Base-by-base conservation (phyloP, 371 early-diverging fungal genomes). In the Lichtheimia ornata region DNA sequence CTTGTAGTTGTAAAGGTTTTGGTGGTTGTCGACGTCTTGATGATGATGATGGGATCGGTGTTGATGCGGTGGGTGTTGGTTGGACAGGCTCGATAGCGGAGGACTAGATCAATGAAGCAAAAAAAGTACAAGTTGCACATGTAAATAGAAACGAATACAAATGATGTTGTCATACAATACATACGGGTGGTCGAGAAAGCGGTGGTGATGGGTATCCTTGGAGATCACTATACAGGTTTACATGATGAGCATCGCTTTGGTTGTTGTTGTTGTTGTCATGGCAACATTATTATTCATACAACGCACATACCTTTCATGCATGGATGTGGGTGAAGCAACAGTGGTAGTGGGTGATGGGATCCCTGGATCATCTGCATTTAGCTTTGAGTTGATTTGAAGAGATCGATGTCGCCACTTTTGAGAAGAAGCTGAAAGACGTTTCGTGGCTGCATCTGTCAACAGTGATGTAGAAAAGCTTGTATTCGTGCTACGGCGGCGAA, bases 291-390 rank as follows among this genome's bases (percentile, higher is more conserved):
- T 35, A n/a, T n/a, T n/a, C n/a, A n/a, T n/a, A n/a, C n/a, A n/a
- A 43, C 25, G 18, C 47, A 24, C 9, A 27, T 62, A 53, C 50
- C 45, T 47, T 56, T 62, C 62, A 45, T 49, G 50, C 27, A 55
- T 27, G 27, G 56, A 54, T 9, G 62, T 54, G 4, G 62, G 56
- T 40, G 62, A 62, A 55, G 62, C 40, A n/a, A 55, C 56, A 20
- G 56, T 62, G 0, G 62, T 51, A 17, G 55, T 15, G 22, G 54
- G 28, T 51, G 51, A 6, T 13, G 43, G 15, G 11, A 53, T 53
- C 3, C n/a, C 53, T 14, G 27, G 30, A 9, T n/a, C 41, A 41
- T 51, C 40, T 30, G 24, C n/a, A 45, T 5, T 11, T 17, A 11
- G 24, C 1, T 28, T 25, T 15, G 47, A 40, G 50, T 42, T 50